phyloP scores from a whole-genome alignment of 2,329 filamentous ascomycete species.

The Fusarium nelsonii region DNA sequence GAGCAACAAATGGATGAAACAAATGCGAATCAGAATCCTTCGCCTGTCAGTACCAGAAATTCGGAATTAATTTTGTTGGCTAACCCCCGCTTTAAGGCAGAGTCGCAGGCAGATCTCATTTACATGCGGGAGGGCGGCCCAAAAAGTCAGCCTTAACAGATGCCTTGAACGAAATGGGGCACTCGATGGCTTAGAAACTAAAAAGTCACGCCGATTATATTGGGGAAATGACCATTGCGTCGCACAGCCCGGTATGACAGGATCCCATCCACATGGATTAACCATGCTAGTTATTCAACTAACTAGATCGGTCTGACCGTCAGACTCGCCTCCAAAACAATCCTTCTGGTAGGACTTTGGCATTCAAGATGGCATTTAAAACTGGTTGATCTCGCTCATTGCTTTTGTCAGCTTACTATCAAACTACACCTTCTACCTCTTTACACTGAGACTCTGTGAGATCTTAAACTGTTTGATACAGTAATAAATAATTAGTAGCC shows the following conservation, averaged over 20 bases:
- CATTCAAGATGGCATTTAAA: constrained; percentile 10
- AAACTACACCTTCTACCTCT: neutral
- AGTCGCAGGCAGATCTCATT: constrained; percentile 1
- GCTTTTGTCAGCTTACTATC: constrained; percentile 11
- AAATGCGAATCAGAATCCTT: neutral
- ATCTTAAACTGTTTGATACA: neutral
- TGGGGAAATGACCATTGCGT: neutral
- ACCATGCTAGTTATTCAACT: neutral
- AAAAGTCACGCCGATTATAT: neutral
- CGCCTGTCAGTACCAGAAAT: neutral
- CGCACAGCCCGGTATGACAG: constrained; percentile 4
- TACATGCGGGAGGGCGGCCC: neutral
- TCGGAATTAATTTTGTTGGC: neutral
- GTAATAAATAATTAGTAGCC: neutral
- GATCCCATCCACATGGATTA: neutral
- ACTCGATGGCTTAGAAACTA: neutral
- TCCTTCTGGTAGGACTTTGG: neutral
- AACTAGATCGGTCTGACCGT: constrained; percentile 6
- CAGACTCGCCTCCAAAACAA: neutral
- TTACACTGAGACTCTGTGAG: neutral
- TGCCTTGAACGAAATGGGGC: neutral
- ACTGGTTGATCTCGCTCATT: neutral
- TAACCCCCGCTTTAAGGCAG: constrained; percentile 2
- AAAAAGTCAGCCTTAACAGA: constrained; percentile 9
- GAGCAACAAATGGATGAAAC: neutral